phyloP scores from a whole-genome alignment of 345 rosid genomes.

The Populus simonii region DNA sequence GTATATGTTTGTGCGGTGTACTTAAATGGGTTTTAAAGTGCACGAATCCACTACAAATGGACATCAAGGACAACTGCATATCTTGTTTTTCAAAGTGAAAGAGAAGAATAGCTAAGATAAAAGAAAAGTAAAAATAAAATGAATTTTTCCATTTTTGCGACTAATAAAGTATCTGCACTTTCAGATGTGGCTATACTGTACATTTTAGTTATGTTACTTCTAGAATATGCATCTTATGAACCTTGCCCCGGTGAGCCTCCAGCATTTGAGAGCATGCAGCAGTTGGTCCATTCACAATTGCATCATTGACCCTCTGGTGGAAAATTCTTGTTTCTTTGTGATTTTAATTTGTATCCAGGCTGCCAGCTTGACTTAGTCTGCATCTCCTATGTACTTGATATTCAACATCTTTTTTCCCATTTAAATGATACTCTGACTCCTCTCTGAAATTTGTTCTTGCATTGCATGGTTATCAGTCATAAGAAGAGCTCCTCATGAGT shows the following conservation, averaged over 20 bases:
- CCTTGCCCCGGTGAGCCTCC: background rate
- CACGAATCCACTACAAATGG: background rate
- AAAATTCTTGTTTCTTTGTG: background rate
- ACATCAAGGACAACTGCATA: background rate
- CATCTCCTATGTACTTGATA: background rate
- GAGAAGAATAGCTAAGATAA: background rate
- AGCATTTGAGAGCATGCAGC: background rate
- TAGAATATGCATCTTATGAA: background rate
- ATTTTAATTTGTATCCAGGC: background rate
- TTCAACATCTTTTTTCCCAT: background rate
- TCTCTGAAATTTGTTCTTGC: slow-evolving; percentile 13
- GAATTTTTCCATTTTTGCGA: background rate
- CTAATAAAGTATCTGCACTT: background rate
- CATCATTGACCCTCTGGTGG: background rate
- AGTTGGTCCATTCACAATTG: background rate
- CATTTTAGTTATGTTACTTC: background rate
- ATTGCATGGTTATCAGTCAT: slow-evolving; percentile 50
- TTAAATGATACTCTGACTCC: background rate
- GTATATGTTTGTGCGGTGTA: background rate
- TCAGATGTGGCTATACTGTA: background rate
- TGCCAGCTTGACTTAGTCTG: background rate
- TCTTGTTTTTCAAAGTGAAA: background rate
- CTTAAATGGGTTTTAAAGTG: background rate
- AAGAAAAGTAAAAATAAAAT: background rate
- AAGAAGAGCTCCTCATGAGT: slow-evolving; percentile 92